Evolutionary conservation across 495 filamentous ascomycete genomes (phyloP), one percentile per base, ranked within the genome.

Genomic region (Hypomontagnella submonticulosa): DNA sequence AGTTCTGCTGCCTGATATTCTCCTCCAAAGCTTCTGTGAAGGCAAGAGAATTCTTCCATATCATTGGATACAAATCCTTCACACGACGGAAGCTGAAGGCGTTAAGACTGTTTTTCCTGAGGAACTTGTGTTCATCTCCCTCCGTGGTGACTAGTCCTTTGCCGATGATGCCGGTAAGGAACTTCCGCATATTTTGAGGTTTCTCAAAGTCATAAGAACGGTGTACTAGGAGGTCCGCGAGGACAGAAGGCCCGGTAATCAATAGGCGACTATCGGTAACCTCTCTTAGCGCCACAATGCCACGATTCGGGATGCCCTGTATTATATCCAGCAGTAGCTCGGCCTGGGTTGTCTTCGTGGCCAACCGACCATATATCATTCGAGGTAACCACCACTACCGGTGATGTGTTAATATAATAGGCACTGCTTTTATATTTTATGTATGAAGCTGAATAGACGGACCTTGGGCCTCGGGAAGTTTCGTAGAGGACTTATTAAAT

Each of bases 81-180:
- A 94, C 79, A 62, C 92, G 92, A 30, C 89, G 82, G 69, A 86
- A 92, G 11, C 85, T 77, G 67, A 94, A 96, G 0, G 90, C 91
- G 2, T 89, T 90, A 78, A 87, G 85, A 3, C 92, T 79, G 41
- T 87, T 84, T 67, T 87, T 90, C n/a, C 90, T 80, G 77, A 92
- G 88, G 34, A 80, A 83, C 77, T 87, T 90, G 62, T 92, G 90
- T 49, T 89, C 88, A 16, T 90, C 87, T 13, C 90, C 91, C 73
- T 94, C 91, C 0, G 89, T 87, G 10, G 93, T 79, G 7, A 93
- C 69, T 3, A 95, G 71, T 0, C 92, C 90, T 55, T 88, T 73
- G 0, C 91, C 91, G 4, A 91, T 73, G 0, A 92, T 66, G 5
- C 79, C 77, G 11, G 80, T 78, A 11, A 95, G 65, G 4, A 80